Conservation (phyloP, 495 filamentous ascomycete species). For the Penicillium parvum region DNA sequence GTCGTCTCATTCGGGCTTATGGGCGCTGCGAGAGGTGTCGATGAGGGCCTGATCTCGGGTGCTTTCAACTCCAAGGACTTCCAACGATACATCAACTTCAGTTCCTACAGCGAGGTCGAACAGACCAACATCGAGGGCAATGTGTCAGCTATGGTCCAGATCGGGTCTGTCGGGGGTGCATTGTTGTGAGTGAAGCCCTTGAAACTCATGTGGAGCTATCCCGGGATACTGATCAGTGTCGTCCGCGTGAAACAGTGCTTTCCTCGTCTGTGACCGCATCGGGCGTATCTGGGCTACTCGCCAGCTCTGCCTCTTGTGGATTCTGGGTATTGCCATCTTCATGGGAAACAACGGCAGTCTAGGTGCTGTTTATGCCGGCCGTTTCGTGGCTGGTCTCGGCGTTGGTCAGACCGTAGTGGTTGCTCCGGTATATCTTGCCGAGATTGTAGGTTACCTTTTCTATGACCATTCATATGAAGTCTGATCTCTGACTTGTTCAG, state of each 20-base stretch:
- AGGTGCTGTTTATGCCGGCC: slow-evolving; percentile 60
- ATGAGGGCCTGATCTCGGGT: slow-evolving; percentile 66
- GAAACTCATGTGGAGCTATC: neutral
- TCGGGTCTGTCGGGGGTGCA: slow-evolving; percentile 62
- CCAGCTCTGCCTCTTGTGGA: slow-evolving; percentile 61
- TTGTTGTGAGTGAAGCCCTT: slow-evolving; percentile 43
- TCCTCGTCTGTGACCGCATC: slow-evolving; percentile 62
- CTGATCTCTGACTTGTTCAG: neutral
- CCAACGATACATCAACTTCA: slow-evolving; percentile 51
- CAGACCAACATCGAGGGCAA: slow-evolving; percentile 62
- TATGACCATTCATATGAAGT: neutral
- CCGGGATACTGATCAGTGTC: neutral
- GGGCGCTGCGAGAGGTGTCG: slow-evolving; percentile 61
- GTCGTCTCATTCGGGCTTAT: slow-evolving; percentile 65
- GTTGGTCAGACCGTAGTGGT: slow-evolving; percentile 67
- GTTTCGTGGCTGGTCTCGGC: slow-evolving; percentile 65
- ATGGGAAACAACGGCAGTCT: slow-evolving; percentile 58
- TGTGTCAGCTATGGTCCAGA: slow-evolving; percentile 69
- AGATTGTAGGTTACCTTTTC: slow-evolving; percentile 33
- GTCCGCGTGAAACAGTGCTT: slow-evolving; percentile 51
- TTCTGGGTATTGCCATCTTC: slow-evolving; percentile 64
- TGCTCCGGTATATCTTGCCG: slow-evolving; percentile 49
- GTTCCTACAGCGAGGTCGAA: slow-evolving; percentile 49
- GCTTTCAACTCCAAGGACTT: slow-evolving; percentile 63
- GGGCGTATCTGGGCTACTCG: slow-evolving; percentile 68